Evolutionary conservation across 1,139 yeast species (phyloP).

Genomic region (Suhomyces anneliseae): DNA sequence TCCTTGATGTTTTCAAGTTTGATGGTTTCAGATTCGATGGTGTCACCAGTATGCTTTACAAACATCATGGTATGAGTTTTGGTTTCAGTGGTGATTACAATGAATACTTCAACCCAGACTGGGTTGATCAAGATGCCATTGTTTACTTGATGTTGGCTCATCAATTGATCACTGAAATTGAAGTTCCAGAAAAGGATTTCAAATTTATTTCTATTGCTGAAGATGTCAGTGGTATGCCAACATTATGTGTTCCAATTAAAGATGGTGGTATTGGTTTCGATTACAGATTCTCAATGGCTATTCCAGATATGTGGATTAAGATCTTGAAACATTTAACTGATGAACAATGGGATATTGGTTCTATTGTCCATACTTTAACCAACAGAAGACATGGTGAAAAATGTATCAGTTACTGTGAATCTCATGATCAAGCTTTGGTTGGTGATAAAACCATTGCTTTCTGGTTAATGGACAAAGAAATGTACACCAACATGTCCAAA

Average conservation of each 20-base stretch:
- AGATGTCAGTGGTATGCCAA: constrained; percentile 97
- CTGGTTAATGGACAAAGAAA: constrained; percentile 98
- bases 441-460: constrained; percentile 96
- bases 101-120: constrained; percentile 79
- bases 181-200: constrained; percentile 34
- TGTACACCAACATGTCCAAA: constrained; percentile 94
- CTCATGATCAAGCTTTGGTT: constrained; percentile 96
- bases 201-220: constrained; percentile 84
- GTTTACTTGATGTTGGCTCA: constrained; percentile 88
- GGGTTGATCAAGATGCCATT: constrained; percentile 87
- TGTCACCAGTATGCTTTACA: constrained; percentile 88
- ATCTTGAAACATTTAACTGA: constrained; percentile 78
- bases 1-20: constrained; percentile 77
- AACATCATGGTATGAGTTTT: constrained; percentile 88
- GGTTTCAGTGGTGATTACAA: constrained; percentile 92
- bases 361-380: constrained; percentile 76
- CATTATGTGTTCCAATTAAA: constrained; percentile 71
- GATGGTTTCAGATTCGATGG: constrained; percentile 98
- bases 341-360: constrained; percentile 89
- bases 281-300: constrained; percentile 92
- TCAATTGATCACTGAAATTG: constrained; percentile 59
- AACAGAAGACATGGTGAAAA: constrained; percentile 88
- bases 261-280: constrained; percentile 93
- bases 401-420: constrained; percentile 91
- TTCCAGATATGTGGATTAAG: constrained; percentile 99